A percentile compares a stretch with the other conserved stretches of the same genome.
Evolutionary conservation across 495 filamentous ascomycete species (phyloP).

Genomic region (Hypoxylon fragiforme): DNA sequence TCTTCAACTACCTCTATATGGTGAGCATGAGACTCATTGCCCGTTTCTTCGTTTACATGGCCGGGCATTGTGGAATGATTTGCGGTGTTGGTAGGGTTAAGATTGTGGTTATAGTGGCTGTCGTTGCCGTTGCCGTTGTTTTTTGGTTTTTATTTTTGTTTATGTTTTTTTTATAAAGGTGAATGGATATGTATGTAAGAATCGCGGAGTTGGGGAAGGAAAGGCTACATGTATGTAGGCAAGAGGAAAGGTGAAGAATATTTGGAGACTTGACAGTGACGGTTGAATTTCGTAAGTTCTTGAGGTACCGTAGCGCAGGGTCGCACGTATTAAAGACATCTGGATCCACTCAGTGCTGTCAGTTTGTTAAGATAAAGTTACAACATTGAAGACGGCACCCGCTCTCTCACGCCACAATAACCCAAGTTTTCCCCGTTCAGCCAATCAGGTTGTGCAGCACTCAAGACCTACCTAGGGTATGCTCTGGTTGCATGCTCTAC

Average conservation of each 20-base stretch:
- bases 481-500: too few relatives aligned
- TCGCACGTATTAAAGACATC: background rate
- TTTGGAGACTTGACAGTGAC: conserved; percentile 28
- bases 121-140: too few relatives aligned
- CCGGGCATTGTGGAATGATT: conserved; percentile 39
- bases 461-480: too few relatives aligned
- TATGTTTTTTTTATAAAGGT: too few relatives aligned
- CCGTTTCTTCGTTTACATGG: conserved; percentile 37
- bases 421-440: too few relatives aligned
- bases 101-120: too few relatives aligned
- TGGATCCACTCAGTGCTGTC: too few relatives aligned
- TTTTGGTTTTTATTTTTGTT: too few relatives aligned
- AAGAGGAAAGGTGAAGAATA: conserved; percentile 32
- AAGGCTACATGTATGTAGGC: conserved; percentile 15
- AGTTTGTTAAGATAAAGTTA: too few relatives aligned
- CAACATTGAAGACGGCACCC: too few relatives aligned
- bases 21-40: conserved; percentile 35
- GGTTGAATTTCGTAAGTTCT: conserved; percentile 16
- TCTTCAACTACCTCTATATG: conserved; percentile 51
- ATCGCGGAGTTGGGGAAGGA: conserved; percentile 21
- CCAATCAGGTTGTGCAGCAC: too few relatives aligned
- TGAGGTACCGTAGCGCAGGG: background rate
- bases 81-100: background rate
- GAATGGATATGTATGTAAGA: conserved; percentile 17
- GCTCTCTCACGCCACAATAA: too few relatives aligned